These are phyloP conservation scores for Ensete ventricosum DNA, from an alignment of 176 grass and related monocot species.

Conservation along the genomic window DNA sequence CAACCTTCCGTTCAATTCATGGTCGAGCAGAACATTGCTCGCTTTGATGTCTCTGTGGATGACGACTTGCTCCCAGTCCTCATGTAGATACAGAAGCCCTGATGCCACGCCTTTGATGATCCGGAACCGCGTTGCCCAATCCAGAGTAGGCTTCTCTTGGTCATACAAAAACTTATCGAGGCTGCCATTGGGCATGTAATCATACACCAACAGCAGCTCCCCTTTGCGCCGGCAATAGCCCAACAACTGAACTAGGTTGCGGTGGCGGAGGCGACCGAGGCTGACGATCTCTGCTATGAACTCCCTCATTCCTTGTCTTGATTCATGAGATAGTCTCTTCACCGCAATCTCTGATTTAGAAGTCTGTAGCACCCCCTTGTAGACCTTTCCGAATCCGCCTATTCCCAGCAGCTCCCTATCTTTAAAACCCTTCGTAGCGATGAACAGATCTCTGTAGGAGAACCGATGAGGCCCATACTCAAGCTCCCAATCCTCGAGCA, in stretches of 20 bases:
- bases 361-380: background rate
- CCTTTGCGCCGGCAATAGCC: conserved; percentile 28
- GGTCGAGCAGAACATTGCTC: conserved; percentile 32
- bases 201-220: conserved; percentile 32
- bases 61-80: conserved; percentile 37
- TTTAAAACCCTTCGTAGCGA: no score
- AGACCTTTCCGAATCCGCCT: background rate
- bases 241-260: conserved; percentile 17
- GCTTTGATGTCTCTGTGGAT: conserved; percentile 38
- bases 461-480: no score
- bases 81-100: conserved; percentile 37
- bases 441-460: no score
- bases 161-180: conserved; percentile 25
- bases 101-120: conserved; percentile 39
- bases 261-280: conserved; percentile 21
- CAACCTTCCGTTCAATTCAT: conserved; percentile 17
- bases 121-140: conserved; percentile 25
- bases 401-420: background rate
- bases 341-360: background rate
- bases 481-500: no score
- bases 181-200: conserved; percentile 45
- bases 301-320: conserved; percentile 23
- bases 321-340: conserved; percentile 5
- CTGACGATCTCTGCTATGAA: conserved; percentile 26
- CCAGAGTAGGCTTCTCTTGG: background rate